These are phyloP conservation scores for Meyerozyma elateridarum DNA, from an alignment of 1,139 yeast genomes.

Conservation along the genomic window DNA sequence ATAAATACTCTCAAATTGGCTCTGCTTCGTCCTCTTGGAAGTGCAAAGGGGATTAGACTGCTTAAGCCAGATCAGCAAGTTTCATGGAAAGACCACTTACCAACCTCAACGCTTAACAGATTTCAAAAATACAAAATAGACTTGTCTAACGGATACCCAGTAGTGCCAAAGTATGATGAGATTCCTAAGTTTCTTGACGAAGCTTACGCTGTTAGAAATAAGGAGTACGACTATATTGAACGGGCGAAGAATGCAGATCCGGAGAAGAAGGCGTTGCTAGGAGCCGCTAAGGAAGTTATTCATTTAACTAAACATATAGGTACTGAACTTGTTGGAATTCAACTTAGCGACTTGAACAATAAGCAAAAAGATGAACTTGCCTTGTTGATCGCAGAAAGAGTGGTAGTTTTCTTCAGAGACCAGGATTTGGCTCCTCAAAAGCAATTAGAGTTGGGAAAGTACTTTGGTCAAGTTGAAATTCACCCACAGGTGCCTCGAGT, in stretches of 20 bases:
- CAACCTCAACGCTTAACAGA: slow-evolving; percentile 30
- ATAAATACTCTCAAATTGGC: slow-evolving; percentile 11
- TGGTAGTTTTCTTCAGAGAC: slow-evolving; percentile 44
- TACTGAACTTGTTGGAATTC: slow-evolving; percentile 54
- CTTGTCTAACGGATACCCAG: slow-evolving; percentile 41
- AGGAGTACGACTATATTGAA: slow-evolving; percentile 38
- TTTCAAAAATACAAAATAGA: slow-evolving; percentile 35
- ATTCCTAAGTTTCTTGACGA: slow-evolving; percentile 53
- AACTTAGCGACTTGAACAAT: slow-evolving; percentile 43
- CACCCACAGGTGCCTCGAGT: slow-evolving; percentile 44
- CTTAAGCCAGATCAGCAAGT: slow-evolving; percentile 6
- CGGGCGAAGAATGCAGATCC: slow-evolving; percentile 49
- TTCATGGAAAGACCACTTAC: slow-evolving; percentile 23
- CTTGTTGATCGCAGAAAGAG: slow-evolving; percentile 46
- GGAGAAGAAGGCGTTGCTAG: slow-evolving; percentile 47
- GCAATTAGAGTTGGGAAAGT: slow-evolving; percentile 41
- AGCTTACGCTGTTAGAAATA: slow-evolving; percentile 39
- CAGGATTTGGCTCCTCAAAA: slow-evolving; percentile 44
- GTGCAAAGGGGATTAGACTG: slow-evolving; percentile 6
- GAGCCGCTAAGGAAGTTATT: slow-evolving; percentile 48
- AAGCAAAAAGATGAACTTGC: slow-evolving; percentile 53
- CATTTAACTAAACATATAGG: slow-evolving; percentile 48
- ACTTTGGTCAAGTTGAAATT: slow-evolving; percentile 43
- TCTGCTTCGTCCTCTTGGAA: slow-evolving; percentile 10
- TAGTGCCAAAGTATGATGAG: slow-evolving; percentile 19